Base-by-base conservation (phyloP, 176 grass and related monocot genomes). In the Carex kokanica region DNA sequence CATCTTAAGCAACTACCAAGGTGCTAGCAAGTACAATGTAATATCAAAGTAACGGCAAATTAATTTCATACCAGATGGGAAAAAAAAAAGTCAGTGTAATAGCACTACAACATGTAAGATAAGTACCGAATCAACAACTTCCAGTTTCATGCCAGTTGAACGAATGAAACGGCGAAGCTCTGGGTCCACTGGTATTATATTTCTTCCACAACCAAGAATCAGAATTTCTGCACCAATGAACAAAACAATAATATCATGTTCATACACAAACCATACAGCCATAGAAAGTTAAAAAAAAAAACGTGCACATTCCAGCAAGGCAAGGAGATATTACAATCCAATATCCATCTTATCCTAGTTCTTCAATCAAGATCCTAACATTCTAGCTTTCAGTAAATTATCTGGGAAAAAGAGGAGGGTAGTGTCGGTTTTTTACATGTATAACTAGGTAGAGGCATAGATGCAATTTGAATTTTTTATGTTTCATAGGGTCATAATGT, bases 61-160 rank as follows among this genome's bases (percentile, higher is more conserved):
- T 66, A 68, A 29, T 36, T 64, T 40, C 47, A 63, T 49, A 12
- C 15, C 29, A 57, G n/a, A 54, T 47, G 18, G 16, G 38, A 21
- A 54, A 21, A 70, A 8, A n/a, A 23, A 52, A 53, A n/a, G 11
- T 53, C 18, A 27, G 20, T 51, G 40, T 52, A 74, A 25, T 15
- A 74, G 4, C 45, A 1, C 43, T 75, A 51, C 11, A 53, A 54
- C 20, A 72, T 67, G 27, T 64, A 81, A 64, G 83, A 81, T 40
- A 66, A 47, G 24, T 91, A 99, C 96, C 54, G 96, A 99, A 84
- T 99, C 96, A 0, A 99, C 24, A 10, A 83, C 80, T 95, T 99
- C 96, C 66, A 93, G 62, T 83, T 99, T 95, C 96, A 99, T 95
- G 83, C 96, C 93, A 23, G 86, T 90, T 55, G 96, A 99, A 52